These are phyloP conservation scores for Asclepias syriaca DNA, from an alignment of 257 asterid species.

Conservation along the genomic window DNA sequence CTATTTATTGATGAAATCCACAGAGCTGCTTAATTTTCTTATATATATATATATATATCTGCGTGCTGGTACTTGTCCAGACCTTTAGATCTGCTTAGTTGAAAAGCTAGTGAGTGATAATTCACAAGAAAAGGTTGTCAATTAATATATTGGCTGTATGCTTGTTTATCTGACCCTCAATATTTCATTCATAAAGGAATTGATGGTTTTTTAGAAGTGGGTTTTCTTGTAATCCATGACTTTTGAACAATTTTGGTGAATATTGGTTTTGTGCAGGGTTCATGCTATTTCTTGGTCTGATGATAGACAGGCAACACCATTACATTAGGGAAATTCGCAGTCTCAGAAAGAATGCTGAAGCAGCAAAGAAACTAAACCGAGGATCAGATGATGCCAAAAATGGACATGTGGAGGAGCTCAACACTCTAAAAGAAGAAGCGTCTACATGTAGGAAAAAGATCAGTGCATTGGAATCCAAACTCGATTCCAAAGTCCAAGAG, in stretches of 20 bases:
- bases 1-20: background rate
- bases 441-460: constrained; percentile 21
- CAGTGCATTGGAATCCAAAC: constrained; percentile 23
- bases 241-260: background rate
- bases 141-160: background rate
- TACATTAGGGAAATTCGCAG: constrained; percentile 85
- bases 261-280: constrained; percentile 17
- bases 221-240: background rate
- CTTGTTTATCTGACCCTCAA: background rate
- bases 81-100: background rate
- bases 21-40: background rate
- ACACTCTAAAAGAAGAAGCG: constrained; percentile 23
- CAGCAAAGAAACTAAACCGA: constrained; percentile 52
- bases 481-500: constrained; percentile 24
- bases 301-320: constrained; percentile 72
- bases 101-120: background rate
- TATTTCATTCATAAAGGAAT: background rate
- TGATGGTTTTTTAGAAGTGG: background rate
- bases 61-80: background rate
- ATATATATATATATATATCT: too few relatives aligned
- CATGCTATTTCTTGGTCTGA: constrained; percentile 21
- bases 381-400: constrained; percentile 33
- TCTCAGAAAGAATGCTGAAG: constrained; percentile 71
- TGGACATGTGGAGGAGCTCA: constrained; percentile 18
- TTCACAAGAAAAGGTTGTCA: background rate